A percentile compares a stretch with the other conserved stretches of the same genome.
Conservation (phyloP, 2,329 filamentous ascomycete species). For the Cordyceps farinosa region DNA sequence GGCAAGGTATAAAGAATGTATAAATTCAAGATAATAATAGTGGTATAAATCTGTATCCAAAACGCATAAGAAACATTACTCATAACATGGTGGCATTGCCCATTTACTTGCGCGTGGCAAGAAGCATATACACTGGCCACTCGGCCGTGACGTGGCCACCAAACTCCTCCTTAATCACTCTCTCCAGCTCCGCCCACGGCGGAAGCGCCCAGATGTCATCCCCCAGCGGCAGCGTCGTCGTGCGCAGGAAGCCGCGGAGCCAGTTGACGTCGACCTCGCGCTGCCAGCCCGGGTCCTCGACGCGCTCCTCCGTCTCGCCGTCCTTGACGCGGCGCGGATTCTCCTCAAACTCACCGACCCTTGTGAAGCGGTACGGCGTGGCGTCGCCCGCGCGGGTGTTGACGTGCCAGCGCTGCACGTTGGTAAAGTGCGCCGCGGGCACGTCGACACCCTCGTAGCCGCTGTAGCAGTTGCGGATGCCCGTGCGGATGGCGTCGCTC, state of each 20-base stretch:
- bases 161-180: slow-evolving; percentile 10
- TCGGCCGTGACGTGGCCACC: slow-evolving; percentile 12
- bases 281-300: slow-evolving; percentile 5
- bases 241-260: slow-evolving; percentile 11
- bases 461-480: slow-evolving; percentile 4
- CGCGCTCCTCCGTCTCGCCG: slow-evolving; percentile 1
- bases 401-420: slow-evolving; percentile 7
- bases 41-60: no score
- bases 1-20: no score
- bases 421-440: slow-evolving; percentile 7
- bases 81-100: background rate
- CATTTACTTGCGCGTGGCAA: slow-evolving; percentile 6
- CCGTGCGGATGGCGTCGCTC: slow-evolving; percentile 3
- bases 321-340: slow-evolving; percentile 2
- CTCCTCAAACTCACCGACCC: slow-evolving; percentile 5
- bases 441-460: slow-evolving; percentile 16
- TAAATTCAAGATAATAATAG: no score
- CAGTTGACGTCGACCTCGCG: slow-evolving; percentile 4
- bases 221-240: slow-evolving; percentile 8
- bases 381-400: background rate
- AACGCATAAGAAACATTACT: background rate
- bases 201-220: background rate
- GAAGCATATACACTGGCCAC: slow-evolving; percentile 16
- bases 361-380: slow-evolving; percentile 9
- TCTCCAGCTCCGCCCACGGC: slow-evolving; percentile 9